phyloP scores from a whole-genome alignment of 2,329 filamentous ascomycete species.

The Fusarium nematophilum region DNA sequence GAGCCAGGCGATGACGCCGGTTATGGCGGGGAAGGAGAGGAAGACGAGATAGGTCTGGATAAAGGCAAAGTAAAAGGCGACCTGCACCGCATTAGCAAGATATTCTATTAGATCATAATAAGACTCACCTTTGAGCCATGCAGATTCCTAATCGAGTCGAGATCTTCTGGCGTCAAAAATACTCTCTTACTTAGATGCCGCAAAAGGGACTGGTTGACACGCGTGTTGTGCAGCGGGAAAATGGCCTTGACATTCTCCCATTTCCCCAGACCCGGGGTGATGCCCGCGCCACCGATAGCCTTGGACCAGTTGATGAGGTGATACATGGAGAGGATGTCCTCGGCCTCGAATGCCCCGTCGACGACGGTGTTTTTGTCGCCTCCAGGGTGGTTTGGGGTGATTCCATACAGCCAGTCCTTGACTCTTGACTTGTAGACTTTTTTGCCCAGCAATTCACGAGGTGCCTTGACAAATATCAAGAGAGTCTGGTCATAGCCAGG shows the following conservation, averaged over 20 bases:
- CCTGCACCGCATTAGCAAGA: slow-evolving; percentile 49
- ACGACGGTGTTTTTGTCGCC: slow-evolving; percentile 63
- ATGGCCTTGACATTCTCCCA: slow-evolving; percentile 71
- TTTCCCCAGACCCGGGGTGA: slow-evolving; percentile 66
- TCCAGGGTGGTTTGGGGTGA: slow-evolving; percentile 72
- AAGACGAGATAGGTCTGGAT: slow-evolving; percentile 81
- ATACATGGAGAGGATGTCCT: slow-evolving; percentile 77
- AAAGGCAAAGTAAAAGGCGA: slow-evolving; percentile 87
- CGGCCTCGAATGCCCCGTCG: slow-evolving; percentile 67
- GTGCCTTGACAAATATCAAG: slow-evolving; percentile 74
- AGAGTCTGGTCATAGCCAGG: slow-evolving; percentile 75
- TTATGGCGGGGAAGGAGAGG: slow-evolving; percentile 74
- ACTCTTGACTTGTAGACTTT: slow-evolving; percentile 77
- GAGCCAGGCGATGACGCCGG: slow-evolving; percentile 76
- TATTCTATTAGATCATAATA: rapidly evolving
- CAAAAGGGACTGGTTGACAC: slow-evolving; percentile 66
- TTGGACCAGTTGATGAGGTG: slow-evolving; percentile 71
- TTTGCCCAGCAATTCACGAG: slow-evolving; percentile 70
- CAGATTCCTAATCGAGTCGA: slow-evolving; percentile 70
- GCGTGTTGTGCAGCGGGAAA: slow-evolving; percentile 72
- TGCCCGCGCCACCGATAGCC: slow-evolving; percentile 69
- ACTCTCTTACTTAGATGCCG: slow-evolving; percentile 66
- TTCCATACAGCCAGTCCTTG: slow-evolving; percentile 80
- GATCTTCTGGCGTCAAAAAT: slow-evolving; percentile 60
- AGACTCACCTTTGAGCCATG: slow-evolving; percentile 66